Base-by-base conservation (phyloP, 164 flowering plant genomes). In the Nelumbo lutea region DNA sequence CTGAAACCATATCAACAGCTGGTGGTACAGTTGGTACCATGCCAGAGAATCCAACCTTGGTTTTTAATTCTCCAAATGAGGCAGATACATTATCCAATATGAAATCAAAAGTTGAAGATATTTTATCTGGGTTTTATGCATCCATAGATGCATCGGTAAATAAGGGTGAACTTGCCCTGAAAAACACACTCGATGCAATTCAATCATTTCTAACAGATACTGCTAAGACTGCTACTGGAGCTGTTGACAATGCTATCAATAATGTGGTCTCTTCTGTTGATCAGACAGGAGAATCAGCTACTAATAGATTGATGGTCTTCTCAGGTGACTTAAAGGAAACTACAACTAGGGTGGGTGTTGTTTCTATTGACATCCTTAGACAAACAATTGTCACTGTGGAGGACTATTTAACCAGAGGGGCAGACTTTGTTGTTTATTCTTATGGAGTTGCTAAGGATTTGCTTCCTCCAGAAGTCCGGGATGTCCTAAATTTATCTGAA, bases 381-480 rank as follows among this genome's bases (percentile, higher is more conserved):
- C 66, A 55, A 41, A 61, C 79, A 63, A 76, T 91, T 73, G 73
- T 87, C 52, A 62, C 76, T 39, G 81, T 79, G 56, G 96, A 89
- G 81, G 82, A 83, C 69, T 84, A 81, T 67, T 53, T 89, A 42
- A 65, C 79, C 39, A 79, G 79, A 63, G 95, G 88, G 44, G 79
- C 80, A 47, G 77, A 73, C 15, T 75, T 70, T 71, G 72, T 85
- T 69, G 77, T 77, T 59, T 82, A 77, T 71, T 86, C 83, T 59
- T 91, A 87, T 77, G 85, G 83, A 11, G 82, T 85, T 59, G 82
- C 83, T 46, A 94, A 90, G 77, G 83, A 79, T 45, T 61, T 77
- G 44, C 92, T 91, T 75, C 97, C 98, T 77, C 73, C 84, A 69
- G 96, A 87, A 66, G 50, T 85, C 42, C 83, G 65, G 59, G 80